Percentiles rank a stretch among this genome's conserved stretches.
These are phyloP conservation scores for Sporisorium iseilematis-ciliati DNA, from an alignment of 1,284 basidiomycete species.

Conservation along the genomic window DNA sequence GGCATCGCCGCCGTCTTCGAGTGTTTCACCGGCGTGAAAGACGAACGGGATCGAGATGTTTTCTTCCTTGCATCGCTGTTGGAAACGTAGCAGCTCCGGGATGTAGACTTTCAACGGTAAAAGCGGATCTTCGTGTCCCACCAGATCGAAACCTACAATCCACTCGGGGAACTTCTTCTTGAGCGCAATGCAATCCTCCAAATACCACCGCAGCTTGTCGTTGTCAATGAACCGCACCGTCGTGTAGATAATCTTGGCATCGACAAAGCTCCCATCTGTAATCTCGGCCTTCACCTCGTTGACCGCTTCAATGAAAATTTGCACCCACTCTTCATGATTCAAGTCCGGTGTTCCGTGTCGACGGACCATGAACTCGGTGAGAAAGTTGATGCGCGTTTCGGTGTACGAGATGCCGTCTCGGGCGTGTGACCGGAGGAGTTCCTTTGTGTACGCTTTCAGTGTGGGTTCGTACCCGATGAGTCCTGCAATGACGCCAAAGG, in stretches of 20 bases:
- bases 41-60: conserved; percentile 80
- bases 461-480: conserved; percentile 72
- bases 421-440: conserved; percentile 77
- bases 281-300: conserved; percentile 71
- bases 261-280: conserved; percentile 30
- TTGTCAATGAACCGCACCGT: conserved; percentile 76
- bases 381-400: conserved; percentile 80
- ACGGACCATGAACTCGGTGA: conserved; percentile 76
- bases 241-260: conserved; percentile 74
- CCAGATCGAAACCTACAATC: conserved; percentile 83
- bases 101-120: conserved; percentile 78
- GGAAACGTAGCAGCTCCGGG: conserved; percentile 76
- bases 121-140: conserved; percentile 79
- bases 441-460: conserved; percentile 75
- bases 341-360: conserved; percentile 75
- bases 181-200: conserved; percentile 79
- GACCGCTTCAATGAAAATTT: conserved; percentile 75
- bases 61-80: conserved; percentile 74
- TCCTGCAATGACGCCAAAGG: conserved; percentile 67
- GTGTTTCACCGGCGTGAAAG: conserved; percentile 83
- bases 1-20: conserved; percentile 76
- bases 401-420: conserved; percentile 81
- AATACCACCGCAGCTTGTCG: conserved; percentile 77
- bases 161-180: conserved; percentile 81
- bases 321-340: conserved; percentile 76